phyloP scores from a whole-genome alignment of 176 grass and related monocot genomes.

The Eragrostis curvula region DNA sequence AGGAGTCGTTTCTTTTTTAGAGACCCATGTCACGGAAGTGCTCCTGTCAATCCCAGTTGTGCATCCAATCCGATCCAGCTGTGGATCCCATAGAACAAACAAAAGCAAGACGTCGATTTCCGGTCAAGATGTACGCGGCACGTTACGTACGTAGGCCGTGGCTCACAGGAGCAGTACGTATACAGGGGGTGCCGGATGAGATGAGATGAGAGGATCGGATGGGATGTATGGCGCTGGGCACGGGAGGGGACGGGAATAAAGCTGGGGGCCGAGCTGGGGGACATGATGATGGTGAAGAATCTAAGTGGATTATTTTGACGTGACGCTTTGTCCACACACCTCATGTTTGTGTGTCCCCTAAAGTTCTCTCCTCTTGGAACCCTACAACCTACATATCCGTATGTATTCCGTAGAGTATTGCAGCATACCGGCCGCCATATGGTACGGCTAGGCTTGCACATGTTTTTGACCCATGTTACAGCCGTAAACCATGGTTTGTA shows the following conservation, averaged over 20 bases:
- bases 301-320: conserved; percentile 61
- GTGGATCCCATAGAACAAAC: conserved; percentile 1
- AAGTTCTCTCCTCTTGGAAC: conserved; percentile 35
- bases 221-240: conserved; percentile 39
- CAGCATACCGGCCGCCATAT: too few relatives aligned
- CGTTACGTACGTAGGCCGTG: conserved; percentile 6
- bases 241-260: conserved; percentile 40
- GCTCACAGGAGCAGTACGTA: conserved; percentile 14
- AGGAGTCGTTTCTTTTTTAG: neutral
- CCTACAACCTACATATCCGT: neutral
- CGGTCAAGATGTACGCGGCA: conserved; percentile 38
- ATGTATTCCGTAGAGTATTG: too few relatives aligned
- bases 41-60: neutral
- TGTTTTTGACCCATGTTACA: too few relatives aligned
- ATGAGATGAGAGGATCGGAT: conserved; percentile 21
- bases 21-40: neutral
- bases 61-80: neutral
- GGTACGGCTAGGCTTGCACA: too few relatives aligned
- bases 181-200: conserved; percentile 23
- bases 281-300: conserved; percentile 60
- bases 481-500: too few relatives aligned
- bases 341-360: conserved; percentile 52
- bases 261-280: conserved; percentile 12
- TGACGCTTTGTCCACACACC: conserved; percentile 62
- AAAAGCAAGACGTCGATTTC: conserved; percentile 24